Conservation (phyloP, 345 rosid genomes). For the Eutrema japonicum region DNA sequence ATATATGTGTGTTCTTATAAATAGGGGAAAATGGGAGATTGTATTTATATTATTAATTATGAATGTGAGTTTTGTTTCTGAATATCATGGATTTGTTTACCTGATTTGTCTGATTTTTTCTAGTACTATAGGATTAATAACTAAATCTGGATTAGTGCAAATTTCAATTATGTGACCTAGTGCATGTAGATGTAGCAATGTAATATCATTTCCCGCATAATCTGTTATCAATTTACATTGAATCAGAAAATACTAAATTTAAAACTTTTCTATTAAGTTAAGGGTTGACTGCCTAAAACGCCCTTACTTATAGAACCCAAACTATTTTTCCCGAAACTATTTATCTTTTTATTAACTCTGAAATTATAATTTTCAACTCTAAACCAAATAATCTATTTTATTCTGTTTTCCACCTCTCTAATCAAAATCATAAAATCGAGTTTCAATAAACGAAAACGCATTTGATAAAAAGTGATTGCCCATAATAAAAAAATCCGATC, state of each 20-base stretch:
- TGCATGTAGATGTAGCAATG: not conserved
- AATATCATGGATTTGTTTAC: conserved; percentile 1
- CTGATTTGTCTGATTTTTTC: conserved; percentile 1
- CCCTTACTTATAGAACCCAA: no score
- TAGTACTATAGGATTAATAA: conserved; percentile 1
- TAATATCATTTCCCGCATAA: not conserved
- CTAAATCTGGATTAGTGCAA: conserved; percentile 9
- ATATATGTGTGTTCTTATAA: conserved; percentile 13
- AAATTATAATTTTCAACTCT: no score
- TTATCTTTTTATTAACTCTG: no score
- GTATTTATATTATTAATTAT: not conserved
- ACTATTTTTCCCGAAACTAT: no score
- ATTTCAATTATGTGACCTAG: not conserved
- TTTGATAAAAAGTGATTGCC: no score
- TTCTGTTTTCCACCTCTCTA: no score
- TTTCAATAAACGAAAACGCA: no score
- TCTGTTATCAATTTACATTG: not conserved
- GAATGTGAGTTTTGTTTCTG: conserved; percentile 22
- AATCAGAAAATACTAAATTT: not conserved
- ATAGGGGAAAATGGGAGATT: not conserved
- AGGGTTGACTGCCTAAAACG: no score
- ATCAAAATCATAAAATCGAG: no score
- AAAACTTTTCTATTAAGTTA: not conserved
- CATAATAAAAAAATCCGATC: no score
- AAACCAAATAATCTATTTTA: no score